Conservation (phyloP, 2,329 filamentous ascomycete genomes). For the Stemphylium lycopersici region DNA sequence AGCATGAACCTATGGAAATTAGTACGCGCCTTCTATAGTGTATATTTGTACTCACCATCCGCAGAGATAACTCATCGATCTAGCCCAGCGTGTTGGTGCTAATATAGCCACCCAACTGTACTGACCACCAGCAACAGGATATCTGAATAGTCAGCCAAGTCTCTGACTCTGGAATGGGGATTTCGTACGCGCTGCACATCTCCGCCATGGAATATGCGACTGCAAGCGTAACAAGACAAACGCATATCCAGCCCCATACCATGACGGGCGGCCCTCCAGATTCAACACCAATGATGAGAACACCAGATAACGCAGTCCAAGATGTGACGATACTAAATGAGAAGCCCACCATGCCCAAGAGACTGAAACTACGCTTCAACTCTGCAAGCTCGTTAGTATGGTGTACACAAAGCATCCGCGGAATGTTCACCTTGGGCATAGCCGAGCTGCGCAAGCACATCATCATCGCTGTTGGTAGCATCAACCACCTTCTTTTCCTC, state of each 20-base stretch:
- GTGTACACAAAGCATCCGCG: not conserved
- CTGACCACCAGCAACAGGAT: slow-evolving; percentile 63
- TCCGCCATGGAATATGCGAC: slow-evolving; percentile 66
- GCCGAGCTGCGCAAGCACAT: slow-evolving; percentile 49
- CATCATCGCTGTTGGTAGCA: slow-evolving; percentile 42
- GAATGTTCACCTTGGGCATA: slow-evolving; percentile 46
- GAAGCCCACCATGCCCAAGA: slow-evolving; percentile 65
- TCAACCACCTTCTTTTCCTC: slow-evolving; percentile 35
- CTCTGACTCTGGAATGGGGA: not conserved
- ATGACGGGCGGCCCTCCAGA: slow-evolving; percentile 65
- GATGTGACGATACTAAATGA: slow-evolving; percentile 64
- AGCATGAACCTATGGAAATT: slow-evolving; percentile 27
- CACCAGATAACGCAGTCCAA: slow-evolving; percentile 63
- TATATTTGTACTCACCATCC: slow-evolving; percentile 47
- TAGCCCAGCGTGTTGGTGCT: slow-evolving; percentile 52
- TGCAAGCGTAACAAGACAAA: slow-evolving; percentile 58
- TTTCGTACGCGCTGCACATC: slow-evolving; percentile 56
- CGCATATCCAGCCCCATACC: slow-evolving; percentile 63
- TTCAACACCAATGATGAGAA: slow-evolving; percentile 62
- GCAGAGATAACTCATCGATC: slow-evolving; percentile 48
- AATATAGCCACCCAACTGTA: slow-evolving; percentile 65
- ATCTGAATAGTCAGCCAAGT: slow-evolving; percentile 33
- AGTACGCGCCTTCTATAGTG: not conserved
- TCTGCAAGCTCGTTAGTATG: slow-evolving; percentile 45
- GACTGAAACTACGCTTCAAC: slow-evolving; percentile 62